These are phyloP conservation scores for Chlamydomonas asymmetrica DNA, from an alignment of 139 green algal species.

Conservation along the genomic window DNA sequence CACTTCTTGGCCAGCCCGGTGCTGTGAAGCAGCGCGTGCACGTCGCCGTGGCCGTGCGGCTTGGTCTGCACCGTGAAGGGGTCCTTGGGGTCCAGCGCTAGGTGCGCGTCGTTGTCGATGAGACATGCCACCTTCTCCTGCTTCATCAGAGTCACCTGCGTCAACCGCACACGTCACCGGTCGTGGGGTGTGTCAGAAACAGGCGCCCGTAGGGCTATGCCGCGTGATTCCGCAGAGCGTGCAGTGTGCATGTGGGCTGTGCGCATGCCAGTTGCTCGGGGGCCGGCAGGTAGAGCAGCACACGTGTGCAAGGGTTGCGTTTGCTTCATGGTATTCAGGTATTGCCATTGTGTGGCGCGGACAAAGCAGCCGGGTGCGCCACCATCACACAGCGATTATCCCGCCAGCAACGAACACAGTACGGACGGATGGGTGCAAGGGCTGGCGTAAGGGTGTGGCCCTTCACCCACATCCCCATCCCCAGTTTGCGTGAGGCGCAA, in stretches of 20 bases:
- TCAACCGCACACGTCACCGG: not conserved
- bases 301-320: too few relatives aligned
- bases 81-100: conserved; percentile 82
- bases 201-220: not conserved
- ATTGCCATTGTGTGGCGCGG: too few relatives aligned
- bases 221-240: not conserved
- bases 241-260: not conserved
- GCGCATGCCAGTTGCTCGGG: not conserved
- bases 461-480: too few relatives aligned
- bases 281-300: too few relatives aligned
- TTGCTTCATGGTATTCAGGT: too few relatives aligned
- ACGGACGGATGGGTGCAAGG: too few relatives aligned
- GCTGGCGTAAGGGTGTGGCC: too few relatives aligned
- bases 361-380: too few relatives aligned
- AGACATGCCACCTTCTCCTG: conserved; percentile 99
- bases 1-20: conserved; percentile 75
- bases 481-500: too few relatives aligned
- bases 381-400: too few relatives aligned
- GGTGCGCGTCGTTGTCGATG: conserved; percentile 80
- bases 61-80: conserved; percentile 85
- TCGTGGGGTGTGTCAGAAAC: not conserved
- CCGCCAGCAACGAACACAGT: too few relatives aligned
- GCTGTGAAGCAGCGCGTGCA: conserved; percentile 91
- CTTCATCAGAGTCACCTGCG: conserved; percentile 89
- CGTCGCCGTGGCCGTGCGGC: conserved; percentile 97